phyloP scores from a whole-genome alignment of 73 alveolate species.

The Paraurostyla sp. region DNA sequence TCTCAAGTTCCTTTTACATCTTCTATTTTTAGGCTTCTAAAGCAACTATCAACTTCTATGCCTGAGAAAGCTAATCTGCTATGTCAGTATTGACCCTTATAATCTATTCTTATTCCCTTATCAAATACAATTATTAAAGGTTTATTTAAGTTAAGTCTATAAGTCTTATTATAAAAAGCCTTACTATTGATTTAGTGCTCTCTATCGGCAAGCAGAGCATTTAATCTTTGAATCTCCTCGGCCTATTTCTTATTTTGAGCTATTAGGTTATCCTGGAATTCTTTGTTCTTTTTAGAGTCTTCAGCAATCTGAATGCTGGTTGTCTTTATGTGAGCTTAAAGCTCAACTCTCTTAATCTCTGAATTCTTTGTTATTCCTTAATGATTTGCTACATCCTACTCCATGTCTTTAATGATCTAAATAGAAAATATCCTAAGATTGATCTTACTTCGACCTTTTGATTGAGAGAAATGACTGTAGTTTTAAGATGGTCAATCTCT shows the following conservation, averaged over 20 bases:
- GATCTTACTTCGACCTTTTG: conserved; percentile 60
- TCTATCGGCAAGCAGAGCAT: conserved; percentile 40
- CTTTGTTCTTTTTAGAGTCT: conserved; percentile 55
- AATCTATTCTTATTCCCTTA: conserved; percentile 43
- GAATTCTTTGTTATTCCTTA: conserved; percentile 5
- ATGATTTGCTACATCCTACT: conserved; percentile 4
- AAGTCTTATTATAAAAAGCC: background rate
- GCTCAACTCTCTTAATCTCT: conserved; percentile 60
- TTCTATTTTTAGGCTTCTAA: conserved; percentile 32
- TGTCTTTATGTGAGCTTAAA: conserved; percentile 44
- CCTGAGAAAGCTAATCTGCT: conserved; percentile 17
- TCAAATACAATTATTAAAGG: conserved; percentile 21
- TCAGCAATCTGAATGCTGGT: conserved; percentile 18
- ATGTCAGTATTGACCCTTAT: conserved; percentile 42
- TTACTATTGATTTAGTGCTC: conserved; percentile 4
- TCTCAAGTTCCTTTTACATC: conserved; percentile 66
- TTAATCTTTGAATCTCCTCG: conserved; percentile 36
- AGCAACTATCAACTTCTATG: background rate
- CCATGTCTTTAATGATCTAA: conserved; percentile 59
- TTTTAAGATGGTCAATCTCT: conserved; percentile 73
- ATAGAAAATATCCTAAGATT: background rate
- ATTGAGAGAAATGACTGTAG: conserved; percentile 65
- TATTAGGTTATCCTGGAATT: conserved; percentile 55
- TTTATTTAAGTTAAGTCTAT: conserved; percentile 3
- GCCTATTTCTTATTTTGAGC: conserved; percentile 46